Base-by-base conservation (phyloP, 1,284 basidiomycete species). In the Fomitiporia mediterranea region DNA sequence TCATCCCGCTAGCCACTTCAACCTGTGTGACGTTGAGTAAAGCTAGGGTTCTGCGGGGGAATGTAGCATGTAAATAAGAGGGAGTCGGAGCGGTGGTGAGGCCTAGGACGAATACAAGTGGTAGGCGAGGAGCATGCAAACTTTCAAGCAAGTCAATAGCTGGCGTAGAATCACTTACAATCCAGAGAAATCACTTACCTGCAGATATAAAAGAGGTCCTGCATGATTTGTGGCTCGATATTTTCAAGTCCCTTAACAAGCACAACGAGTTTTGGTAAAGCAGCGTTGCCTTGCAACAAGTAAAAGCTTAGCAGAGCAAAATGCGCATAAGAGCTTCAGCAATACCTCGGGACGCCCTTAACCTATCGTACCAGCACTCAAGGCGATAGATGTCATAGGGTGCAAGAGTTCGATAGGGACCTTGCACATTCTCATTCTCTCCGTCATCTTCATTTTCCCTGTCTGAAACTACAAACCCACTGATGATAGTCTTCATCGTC, bases 171-270 rank as follows among this genome's bases (percentile, higher is more conserved):
- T 15, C 5, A 4, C 2, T 11, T 7, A 27, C 32, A 55, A 30
- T 11, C 2, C 17, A 30, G 23, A n/a, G 38, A 35, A 39, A 48
- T 30, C 11, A 56, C 62, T 28, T 61, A 84, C 86, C 83, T 86
- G 72, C 79, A 85, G 23, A 89, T 83, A 56, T 84, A 77, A 44
- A 88, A 79, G 7, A 87, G 63, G 62, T 89, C 84, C 62, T 84
- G 80, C 48, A 89, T 67, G 3, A 88, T 73, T 1, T 62, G 50
- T 0, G 77, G 68, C 51, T 86, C 84, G 48, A 85, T 79, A 64
- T 82, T 80, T 63, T 90, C 86, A 61, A 90, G 86, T 51, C 85
- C 81, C 56, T 86, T 83, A 17, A 89, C 64, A 9, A 87, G 64
- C 4, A 84, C 70, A 13, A 82, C 73, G 1, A 89, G 73, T 38